Evolutionary conservation across 1,284 basidiomycete genomes (phyloP), one percentile per base, ranked within the genome.

Genomic region (Lentinus polychrous): DNA sequence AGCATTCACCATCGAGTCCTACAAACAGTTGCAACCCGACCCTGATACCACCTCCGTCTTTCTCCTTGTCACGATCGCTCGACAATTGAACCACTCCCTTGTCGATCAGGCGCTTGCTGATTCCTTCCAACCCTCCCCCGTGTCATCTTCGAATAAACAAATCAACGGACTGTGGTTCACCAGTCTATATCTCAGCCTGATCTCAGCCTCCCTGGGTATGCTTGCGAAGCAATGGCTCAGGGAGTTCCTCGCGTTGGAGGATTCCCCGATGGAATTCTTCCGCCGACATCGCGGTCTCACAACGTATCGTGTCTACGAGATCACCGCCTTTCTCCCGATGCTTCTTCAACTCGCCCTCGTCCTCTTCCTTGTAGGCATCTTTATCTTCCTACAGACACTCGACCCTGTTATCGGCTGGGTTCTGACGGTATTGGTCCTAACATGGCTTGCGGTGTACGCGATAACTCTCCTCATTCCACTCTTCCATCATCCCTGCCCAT

Each of bases 271-370:
- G 22, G 35, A 40, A 11, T 11, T 37, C 2, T 40, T 34, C 22
- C 35, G 39, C 14, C 35, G 35, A 15, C 18, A 37, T 37, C n/a
- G 14, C 6, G 35, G 35, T 14, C 35, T 37, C n/a, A n/a, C 18
- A 27, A n/a, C 7, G 11, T 46, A 36, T 22, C 18, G 38, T 22
- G 27, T 46, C 23, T 23, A 17, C 15, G 35, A 17, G 2, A 46
- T 37, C 5, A 38, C 31, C 17, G 14, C 20, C 6, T 46, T 31
- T 33, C 23, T 46, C 12, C 45, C 45, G 2, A 23, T 37, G 17
- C 35, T 46, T n/a, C 45, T 46, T 15, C 35, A 46, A 23, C 45
- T 46, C 23, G 45, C 36, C 20, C 36, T 46, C 35, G 18, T 46
- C 4, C 45, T 46, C 24, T 46, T 46, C 37, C 45, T 39, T 23